Percentiles rank a stretch among this genome's conserved stretches.
These are phyloP conservation scores for Jackrogersella minutella DNA, from an alignment of 495 filamentous ascomycete species.

Conservation along the genomic window DNA sequence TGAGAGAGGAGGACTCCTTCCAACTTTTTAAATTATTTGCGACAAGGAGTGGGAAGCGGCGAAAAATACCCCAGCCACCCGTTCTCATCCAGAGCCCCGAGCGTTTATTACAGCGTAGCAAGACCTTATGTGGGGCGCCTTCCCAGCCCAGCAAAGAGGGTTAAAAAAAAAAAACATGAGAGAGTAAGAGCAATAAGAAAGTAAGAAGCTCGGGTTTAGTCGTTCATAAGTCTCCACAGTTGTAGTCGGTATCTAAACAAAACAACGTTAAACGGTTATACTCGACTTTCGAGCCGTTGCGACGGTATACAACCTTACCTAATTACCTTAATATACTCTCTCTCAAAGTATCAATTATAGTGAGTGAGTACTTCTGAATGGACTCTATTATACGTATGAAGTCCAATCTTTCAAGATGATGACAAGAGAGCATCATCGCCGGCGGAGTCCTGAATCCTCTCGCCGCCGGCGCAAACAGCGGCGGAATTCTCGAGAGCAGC, in stretches of 20 bases:
- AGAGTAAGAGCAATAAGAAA: background rate
- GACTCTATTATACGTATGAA: slow-evolving; percentile 30
- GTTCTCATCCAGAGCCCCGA: slow-evolving; percentile 2
- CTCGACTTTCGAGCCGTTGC: slow-evolving; percentile 29
- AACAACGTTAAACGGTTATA: slow-evolving; percentile 26
- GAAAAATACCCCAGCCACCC: slow-evolving; percentile 36
- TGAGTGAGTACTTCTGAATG: slow-evolving; percentile 35
- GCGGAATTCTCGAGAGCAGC: slow-evolving; percentile 56
- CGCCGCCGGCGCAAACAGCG: slow-evolving; percentile 58
- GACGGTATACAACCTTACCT: slow-evolving; percentile 25
- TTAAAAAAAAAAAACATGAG: too few relatives aligned
- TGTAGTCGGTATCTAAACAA: slow-evolving; percentile 38
- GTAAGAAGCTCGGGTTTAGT: slow-evolving; percentile 17
- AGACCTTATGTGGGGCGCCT: slow-evolving; percentile 28
- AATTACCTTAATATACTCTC: slow-evolving; percentile 29
- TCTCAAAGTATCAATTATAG: slow-evolving; percentile 6
- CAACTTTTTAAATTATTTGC: slow-evolving; percentile 35
- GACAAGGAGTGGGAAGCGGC: slow-evolving; percentile 28
- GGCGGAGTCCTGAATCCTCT: slow-evolving; percentile 58
- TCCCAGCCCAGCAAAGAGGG: slow-evolving; percentile 9
- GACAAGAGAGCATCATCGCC: slow-evolving; percentile 57
- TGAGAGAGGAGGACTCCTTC: slow-evolving; percentile 28
- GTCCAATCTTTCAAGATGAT: slow-evolving; percentile 45
- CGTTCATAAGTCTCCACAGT: slow-evolving; percentile 29
- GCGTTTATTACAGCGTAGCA: slow-evolving; percentile 18